Conservation (phyloP, 2,329 filamentous ascomycete species). For the Chalara sp. region DNA sequence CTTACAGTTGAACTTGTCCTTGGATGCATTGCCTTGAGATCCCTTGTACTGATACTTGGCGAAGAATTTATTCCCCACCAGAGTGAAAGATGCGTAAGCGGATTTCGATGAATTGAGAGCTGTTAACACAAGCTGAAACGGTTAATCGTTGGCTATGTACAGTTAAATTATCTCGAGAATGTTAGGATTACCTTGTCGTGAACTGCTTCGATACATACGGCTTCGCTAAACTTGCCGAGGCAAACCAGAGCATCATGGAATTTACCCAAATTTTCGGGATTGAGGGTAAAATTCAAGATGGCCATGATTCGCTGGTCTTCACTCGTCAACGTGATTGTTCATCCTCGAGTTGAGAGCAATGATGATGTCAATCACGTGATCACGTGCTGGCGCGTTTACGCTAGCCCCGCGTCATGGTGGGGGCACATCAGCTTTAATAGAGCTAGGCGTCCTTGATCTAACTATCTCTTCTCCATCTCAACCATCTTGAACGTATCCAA, state of each 20-base stretch:
- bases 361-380: neutral
- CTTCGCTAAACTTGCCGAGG: conserved; percentile 72
- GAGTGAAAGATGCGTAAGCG: conserved; percentile 66
- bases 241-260: conserved; percentile 70
- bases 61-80: conserved; percentile 64
- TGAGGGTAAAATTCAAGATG: conserved; percentile 66
- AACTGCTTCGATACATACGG: conserved; percentile 59
- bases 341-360: neutral
- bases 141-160: conserved; percentile 4
- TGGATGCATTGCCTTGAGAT: conserved; percentile 9
- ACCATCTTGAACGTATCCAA: no score
- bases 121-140: conserved; percentile 59
- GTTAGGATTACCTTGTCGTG: conserved; percentile 19
- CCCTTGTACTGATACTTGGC: conserved; percentile 62
- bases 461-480: no score
- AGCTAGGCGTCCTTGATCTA: no score
- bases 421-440: no score
- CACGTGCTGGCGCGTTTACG: no score
- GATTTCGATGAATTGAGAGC: conserved; percentile 76
- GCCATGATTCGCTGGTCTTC: conserved; percentile 36
- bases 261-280: conserved; percentile 62
- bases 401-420: no score
- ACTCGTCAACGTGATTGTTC: neutral
- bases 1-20: conserved; percentile 62
- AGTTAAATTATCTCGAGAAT: neutral